Percentiles rank a stretch among this genome's conserved stretches.
phyloP scores from a whole-genome alignment of 768 basidiomycete species.

The Boletus reticulatus region DNA sequence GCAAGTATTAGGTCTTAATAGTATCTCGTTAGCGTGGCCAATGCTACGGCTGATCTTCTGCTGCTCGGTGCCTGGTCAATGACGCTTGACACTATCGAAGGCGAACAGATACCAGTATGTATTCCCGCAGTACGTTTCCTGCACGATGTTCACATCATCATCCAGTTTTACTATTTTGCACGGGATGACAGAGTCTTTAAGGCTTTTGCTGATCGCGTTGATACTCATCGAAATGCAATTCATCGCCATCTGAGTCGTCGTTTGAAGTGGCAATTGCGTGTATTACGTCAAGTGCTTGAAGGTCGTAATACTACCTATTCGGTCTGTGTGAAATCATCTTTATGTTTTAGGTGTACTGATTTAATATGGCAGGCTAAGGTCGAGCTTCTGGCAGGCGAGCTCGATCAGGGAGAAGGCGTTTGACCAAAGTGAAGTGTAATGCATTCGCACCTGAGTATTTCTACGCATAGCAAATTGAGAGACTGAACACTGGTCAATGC shows the following conservation, averaged over 20 bases:
- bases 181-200: slow-evolving; percentile 86
- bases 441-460: background rate
- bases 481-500: background rate
- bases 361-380: slow-evolving; percentile 51
- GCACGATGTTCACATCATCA: background rate
- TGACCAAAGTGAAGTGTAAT: slow-evolving; percentile 24
- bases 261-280: slow-evolving; percentile 68
- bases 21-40: slow-evolving; percentile 62
- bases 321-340: slow-evolving; percentile 38
- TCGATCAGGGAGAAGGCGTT: slow-evolving; percentile 63
- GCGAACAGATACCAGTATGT: slow-evolving; percentile 71
- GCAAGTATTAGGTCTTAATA: background rate
- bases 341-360: slow-evolving; percentile 3
- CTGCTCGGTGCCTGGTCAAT: slow-evolving; percentile 81
- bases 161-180: slow-evolving; percentile 83
- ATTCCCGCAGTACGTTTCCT: background rate
- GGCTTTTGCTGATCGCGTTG: slow-evolving; percentile 50
- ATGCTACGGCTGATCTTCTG: slow-evolving; percentile 83
- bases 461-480: background rate
- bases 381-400: slow-evolving; percentile 54
- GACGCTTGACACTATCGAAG: slow-evolving; percentile 55
- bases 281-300: slow-evolving; percentile 61
- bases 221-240: slow-evolving; percentile 43
- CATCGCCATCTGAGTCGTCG: slow-evolving; percentile 49
- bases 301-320: slow-evolving; percentile 65